Conservation (phyloP, 495 filamentous ascomycete species). For the Penicillium steckii region DNA sequence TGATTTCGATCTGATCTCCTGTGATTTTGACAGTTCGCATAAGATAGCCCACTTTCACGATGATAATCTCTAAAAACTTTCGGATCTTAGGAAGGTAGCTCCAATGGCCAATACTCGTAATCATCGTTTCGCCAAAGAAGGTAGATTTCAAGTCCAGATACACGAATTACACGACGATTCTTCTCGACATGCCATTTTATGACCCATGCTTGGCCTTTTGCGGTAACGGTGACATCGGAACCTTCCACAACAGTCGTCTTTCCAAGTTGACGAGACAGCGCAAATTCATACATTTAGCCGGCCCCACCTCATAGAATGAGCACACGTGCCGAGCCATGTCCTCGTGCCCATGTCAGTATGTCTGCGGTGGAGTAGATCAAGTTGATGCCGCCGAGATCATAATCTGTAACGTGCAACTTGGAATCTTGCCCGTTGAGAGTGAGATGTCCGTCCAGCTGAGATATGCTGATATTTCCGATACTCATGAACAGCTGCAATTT, state of each 20-base stretch:
- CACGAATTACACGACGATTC: conserved; percentile 41
- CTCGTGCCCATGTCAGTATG: conserved; percentile 60
- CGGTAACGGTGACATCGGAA: conserved; percentile 27
- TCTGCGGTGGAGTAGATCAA: conserved; percentile 72
- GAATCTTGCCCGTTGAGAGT: conserved; percentile 65
- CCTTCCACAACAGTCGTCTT: conserved; percentile 19
- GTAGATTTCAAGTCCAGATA: conserved; percentile 50
- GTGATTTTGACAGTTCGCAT: conserved; percentile 53
- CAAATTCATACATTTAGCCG: conserved; percentile 62
- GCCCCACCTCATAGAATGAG: conserved; percentile 65
- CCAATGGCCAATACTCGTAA: conserved; percentile 64
- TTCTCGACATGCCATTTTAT: conserved; percentile 49
- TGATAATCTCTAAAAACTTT: conserved; percentile 33
- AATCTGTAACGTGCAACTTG: conserved; percentile 69
- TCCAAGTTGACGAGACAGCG: conserved; percentile 34
- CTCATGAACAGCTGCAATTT: conserved; percentile 54
- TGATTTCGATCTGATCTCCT: conserved; percentile 46
- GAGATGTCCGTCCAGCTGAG: conserved; percentile 57
- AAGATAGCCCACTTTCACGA: conserved; percentile 65
- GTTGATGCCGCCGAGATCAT: conserved; percentile 53
- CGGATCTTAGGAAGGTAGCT: conserved; percentile 34
- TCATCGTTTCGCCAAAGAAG: conserved; percentile 56
- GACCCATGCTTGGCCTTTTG: conserved; percentile 35
- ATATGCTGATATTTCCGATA: conserved; percentile 55
- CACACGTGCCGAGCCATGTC: conserved; percentile 50